Base-by-base conservation (phyloP, 2,329 filamentous ascomycete genomes). In the Magnaporthiopsis rhizophila region DNA sequence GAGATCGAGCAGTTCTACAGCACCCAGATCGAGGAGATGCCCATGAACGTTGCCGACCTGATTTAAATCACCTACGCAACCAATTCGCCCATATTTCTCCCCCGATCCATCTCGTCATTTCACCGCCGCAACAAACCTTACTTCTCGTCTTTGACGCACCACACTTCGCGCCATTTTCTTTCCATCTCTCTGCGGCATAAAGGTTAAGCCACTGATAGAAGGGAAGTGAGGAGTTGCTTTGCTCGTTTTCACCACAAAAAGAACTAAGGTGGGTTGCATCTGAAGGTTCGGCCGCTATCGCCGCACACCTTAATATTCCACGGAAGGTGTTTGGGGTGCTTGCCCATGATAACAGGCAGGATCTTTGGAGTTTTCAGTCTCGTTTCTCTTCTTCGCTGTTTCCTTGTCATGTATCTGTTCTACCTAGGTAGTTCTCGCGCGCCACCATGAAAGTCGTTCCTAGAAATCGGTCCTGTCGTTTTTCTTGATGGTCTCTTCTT, bases 1-100 rank as follows among this genome's bases (percentile, higher is more conserved):
- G 95, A 99, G 75, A 99, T 99, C 72, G 95, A 99, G 81, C 80
- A 96, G 73, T 96, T 96, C 80, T 96, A 96, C 79, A 96, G 91
- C 21, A 97, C 93, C 60, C 93, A 97, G 80, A 97, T 97, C 70
- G 93, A 97, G 72, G 93, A 97, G 81, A 97, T 97, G 93, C 93
- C 93, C 24, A 97, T 97, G 93, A 97, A 97, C 74, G 91, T 91
- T 74, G 86, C 84, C 71, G 83, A 85, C 69, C 80, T 87, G 34
- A 83, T 83, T 50, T 69, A 64, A 58, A 58, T 57, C 28, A 59
- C 56, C 53, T 11, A 58, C 18, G 34, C 56, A 56, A 58, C 34
- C 50, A 58, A 58, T 58, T n/a, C 32, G 36, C 26, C 62, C 13
- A 32, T 12, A 28, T 38, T 58, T 58, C 53, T 36, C 53, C n/a